phyloP scores from a whole-genome alignment of 257 asterid genomes.

The Petunia secreta region DNA sequence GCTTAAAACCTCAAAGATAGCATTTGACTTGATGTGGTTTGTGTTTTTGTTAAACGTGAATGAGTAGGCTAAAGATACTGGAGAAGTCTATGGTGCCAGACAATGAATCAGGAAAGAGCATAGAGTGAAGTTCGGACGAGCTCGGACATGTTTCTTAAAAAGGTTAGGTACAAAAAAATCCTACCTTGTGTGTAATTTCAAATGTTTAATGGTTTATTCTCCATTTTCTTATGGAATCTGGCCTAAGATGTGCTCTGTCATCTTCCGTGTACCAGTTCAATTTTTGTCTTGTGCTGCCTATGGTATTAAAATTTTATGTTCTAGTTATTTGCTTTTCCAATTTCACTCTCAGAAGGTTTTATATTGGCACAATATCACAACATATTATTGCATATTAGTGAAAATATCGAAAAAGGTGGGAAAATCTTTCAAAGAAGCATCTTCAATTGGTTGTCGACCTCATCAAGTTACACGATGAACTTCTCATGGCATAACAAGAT shows the following conservation, averaged over 20 bases:
- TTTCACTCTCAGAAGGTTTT: neutral
- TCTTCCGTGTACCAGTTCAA: slow-evolving; percentile 4
- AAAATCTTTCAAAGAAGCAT: neutral
- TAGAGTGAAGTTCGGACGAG: slow-evolving; percentile 96
- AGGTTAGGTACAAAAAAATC: slow-evolving; percentile 62
- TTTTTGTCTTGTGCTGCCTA: neutral
- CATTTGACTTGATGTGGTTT: neutral
- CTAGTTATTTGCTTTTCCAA: neutral
- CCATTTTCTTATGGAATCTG: neutral
- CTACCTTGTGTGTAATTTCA: neutral
- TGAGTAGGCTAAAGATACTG: slow-evolving; percentile 83
- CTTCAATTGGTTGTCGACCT: slow-evolving; percentile 5
- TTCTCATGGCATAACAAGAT: neutral
- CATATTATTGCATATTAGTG: neutral
- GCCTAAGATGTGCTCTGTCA: neutral
- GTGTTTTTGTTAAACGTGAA: slow-evolving; percentile 24
- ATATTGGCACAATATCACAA: neutral
- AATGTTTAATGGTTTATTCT: neutral
- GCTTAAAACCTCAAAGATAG: neutral
- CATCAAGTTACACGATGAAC: neutral
- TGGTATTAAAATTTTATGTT: neutral
- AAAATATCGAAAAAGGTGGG: neutral
- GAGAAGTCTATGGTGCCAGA: slow-evolving; percentile 99
- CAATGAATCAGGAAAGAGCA: slow-evolving; percentile 88
- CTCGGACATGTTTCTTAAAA: slow-evolving; percentile 88